Percentiles rank a stretch among this genome's conserved stretches.
phyloP scores from a whole-genome alignment of 306 rosid genomes.

The Crataegus laevigata region DNA sequence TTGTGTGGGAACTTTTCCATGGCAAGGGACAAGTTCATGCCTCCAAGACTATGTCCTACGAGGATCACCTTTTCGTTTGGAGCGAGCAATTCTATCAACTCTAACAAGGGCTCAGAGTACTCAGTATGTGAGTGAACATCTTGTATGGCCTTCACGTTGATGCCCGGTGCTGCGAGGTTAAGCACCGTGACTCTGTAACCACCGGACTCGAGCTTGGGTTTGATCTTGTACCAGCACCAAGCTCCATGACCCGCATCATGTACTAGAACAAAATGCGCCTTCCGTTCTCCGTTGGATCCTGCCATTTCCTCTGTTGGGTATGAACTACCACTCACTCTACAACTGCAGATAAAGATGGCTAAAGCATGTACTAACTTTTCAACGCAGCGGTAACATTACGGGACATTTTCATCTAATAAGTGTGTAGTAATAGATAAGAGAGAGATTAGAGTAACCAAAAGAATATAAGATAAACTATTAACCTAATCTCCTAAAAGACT shows the following conservation, averaged over 20 bases:
- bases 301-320: not conserved
- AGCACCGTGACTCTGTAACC: constrained; percentile 50
- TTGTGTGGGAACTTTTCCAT: constrained; percentile 54
- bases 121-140: constrained; percentile 30
- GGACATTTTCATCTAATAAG: too few species aligned
- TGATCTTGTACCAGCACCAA: constrained; percentile 69
- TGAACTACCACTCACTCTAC: not conserved
- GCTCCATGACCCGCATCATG: constrained; percentile 77
- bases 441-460: too few species aligned
- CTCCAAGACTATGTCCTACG: constrained; percentile 76
- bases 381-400: too few species aligned
- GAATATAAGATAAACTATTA: too few species aligned
- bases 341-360: not conserved
- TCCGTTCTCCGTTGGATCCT: not conserved
- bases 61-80: constrained; percentile 44
- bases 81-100: constrained; percentile 29
- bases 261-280: constrained; percentile 51
- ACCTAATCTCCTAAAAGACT: too few species aligned
- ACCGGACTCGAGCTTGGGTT: constrained; percentile 33
- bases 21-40: constrained; percentile 54
- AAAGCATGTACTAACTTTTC: not conserved
- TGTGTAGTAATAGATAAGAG: too few species aligned
- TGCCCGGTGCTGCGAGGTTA: constrained; percentile 50
- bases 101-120: constrained; percentile 52
- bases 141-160: constrained; percentile 24